Base-by-base conservation (phyloP, 2,329 filamentous ascomycete species). In the Colletotrichum sidae region DNA sequence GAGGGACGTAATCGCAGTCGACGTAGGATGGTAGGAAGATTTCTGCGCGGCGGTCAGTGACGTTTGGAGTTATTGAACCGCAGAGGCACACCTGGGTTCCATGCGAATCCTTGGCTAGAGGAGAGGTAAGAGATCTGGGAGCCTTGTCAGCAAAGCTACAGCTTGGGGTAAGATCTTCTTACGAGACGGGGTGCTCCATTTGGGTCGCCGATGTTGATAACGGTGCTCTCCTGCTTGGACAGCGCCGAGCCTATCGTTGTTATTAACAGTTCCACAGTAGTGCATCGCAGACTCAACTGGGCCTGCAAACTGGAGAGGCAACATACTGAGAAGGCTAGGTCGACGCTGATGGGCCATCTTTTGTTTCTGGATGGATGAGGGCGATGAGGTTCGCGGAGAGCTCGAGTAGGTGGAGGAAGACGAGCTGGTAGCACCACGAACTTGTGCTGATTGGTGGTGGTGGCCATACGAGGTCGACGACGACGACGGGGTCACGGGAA, bases 11-110 rank as follows among this genome's bases (percentile, higher is more conserved):
- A 70, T 93, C 90, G 80, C 86, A 88, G 77, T 92, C 90, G 72
- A 91, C 81, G 75, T 93, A 93, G 8, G 90, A 92, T 1, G 92
- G 92, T 2, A 94, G 85, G 79, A 94, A 94, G 76, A 94, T 92
- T 75, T 94, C 92, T 91, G 69, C 8, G 59, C 8, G 2, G 63
- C 37, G 60, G 67, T 69, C 38, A 70, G 60, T 6, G 25, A 37
- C 12, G 42, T 51, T 12, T n/a, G 55, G 45, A 45, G 11, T 5
- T 13, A 10, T 25, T 44, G 41, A 57, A 44, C 12, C 8, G 11
- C 25, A 42, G 12, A 4, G n/a, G 70, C 78, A 56, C 80, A 90
- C 89, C 89, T 76, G 92, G 91, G 77, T 94, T 94, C 92, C 92
- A 95, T 67, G 90, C 88, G 73, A 93, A 95, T 62, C 92, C 92